These are phyloP conservation scores for Carex cristatella DNA, from an alignment of 176 grass and related monocot species.

Conservation along the genomic window DNA sequence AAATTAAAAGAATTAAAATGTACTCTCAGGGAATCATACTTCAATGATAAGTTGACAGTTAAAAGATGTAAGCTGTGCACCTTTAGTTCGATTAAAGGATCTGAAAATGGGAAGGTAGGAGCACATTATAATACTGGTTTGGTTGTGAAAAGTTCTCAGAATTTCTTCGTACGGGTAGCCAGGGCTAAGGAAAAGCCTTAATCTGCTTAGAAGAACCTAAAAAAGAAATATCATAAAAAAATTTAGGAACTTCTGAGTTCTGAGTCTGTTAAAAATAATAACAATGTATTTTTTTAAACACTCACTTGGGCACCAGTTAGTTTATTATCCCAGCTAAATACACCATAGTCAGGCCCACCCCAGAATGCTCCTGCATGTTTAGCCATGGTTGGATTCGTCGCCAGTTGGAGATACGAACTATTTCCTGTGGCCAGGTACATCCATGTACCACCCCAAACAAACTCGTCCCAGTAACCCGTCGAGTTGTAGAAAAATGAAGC, in stretches of 20 bases:
- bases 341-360: conserved; percentile 63
- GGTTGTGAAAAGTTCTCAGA: conserved; percentile 83
- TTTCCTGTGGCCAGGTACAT: conserved; percentile 94
- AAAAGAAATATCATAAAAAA: conserved; percentile 25
- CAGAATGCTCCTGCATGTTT: conserved; percentile 73
- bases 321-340: conserved; percentile 98
- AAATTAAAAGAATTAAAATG: conserved; percentile 19
- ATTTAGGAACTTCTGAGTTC: not conserved
- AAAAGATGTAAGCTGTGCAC: conserved; percentile 17
- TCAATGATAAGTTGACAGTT: not conserved
- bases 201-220: conserved; percentile 83
- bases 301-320: conserved; percentile 84
- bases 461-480: conserved; percentile 85
- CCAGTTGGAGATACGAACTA: conserved; percentile 54
- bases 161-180: conserved; percentile 96
- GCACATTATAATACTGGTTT: conserved; percentile 90
- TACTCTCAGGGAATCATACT: not conserved
- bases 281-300: not conserved
- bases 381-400: conserved; percentile 56
- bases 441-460: conserved; percentile 86
- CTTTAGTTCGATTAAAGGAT: conserved; percentile 86
- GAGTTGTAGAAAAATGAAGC: conserved; percentile 81
- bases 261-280: not conserved
- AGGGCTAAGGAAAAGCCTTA: conserved; percentile 96
- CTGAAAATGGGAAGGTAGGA: conserved; percentile 83